phyloP scores from a whole-genome alignment of 352 stramenopile genomes.

The Peronospora farinosa region DNA sequence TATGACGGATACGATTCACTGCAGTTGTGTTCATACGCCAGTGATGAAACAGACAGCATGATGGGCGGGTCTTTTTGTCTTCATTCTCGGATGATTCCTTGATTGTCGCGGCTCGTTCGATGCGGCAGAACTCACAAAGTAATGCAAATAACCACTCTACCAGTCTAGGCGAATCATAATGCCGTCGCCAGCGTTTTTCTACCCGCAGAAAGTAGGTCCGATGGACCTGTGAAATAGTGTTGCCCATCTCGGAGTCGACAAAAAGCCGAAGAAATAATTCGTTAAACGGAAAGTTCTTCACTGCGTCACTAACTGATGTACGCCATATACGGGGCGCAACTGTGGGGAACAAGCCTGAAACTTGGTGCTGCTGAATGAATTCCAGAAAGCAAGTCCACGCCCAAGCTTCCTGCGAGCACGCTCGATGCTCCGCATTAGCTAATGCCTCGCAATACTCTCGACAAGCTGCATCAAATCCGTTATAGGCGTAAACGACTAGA shows the following conservation, averaged over 20 bases:
- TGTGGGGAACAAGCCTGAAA: constrained; percentile 20
- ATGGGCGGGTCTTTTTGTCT: background rate
- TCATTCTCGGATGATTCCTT: constrained; percentile 5
- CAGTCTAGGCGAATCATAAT: constrained; percentile 57
- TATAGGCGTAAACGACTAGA: constrained; percentile 41
- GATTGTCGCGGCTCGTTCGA: constrained; percentile 36
- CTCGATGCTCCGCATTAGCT: constrained; percentile 4
- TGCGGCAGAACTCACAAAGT: constrained; percentile 53
- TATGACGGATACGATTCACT: constrained; percentile 44
- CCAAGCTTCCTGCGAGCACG: constrained; percentile 29
- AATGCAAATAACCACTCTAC: constrained; percentile 74
- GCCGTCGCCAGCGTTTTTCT: constrained; percentile 37
- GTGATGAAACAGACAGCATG: constrained; percentile 65
- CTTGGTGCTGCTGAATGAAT: constrained; percentile 56
- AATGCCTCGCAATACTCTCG: constrained; percentile 37
- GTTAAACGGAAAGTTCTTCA: constrained; percentile 39
- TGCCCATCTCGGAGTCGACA: constrained; percentile 61
- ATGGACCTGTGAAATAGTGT: constrained; percentile 65
- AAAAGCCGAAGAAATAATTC: constrained; percentile 61
- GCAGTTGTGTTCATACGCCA: constrained; percentile 55
- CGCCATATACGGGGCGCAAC: constrained; percentile 58
- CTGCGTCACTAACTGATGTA: constrained; percentile 26
- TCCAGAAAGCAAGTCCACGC: constrained; percentile 42
- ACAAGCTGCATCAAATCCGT: constrained; percentile 46
- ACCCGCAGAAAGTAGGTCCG: constrained; percentile 51